Percentiles rank a stretch among this genome's conserved stretches.
phyloP scores from a whole-genome alignment of 768 basidiomycete species.

The Leccinum truebloodii region DNA sequence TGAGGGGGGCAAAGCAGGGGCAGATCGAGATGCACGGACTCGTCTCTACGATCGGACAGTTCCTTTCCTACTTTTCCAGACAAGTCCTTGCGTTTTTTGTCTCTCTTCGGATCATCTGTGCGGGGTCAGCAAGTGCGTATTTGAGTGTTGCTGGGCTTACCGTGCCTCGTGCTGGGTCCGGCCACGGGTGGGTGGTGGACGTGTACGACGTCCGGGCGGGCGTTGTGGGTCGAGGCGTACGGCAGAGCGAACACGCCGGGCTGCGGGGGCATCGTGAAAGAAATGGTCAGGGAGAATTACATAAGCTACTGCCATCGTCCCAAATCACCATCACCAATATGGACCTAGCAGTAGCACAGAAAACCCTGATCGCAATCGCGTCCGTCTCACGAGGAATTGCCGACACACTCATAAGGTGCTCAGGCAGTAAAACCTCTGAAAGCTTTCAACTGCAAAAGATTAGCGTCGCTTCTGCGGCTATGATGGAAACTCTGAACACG shows the following conservation, averaged over 20 bases:
- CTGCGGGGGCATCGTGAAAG: conserved; percentile 59
- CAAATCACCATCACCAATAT: too few relatives aligned
- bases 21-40: conserved; percentile 46
- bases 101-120: conserved; percentile 54
- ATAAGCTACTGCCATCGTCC: too few relatives aligned
- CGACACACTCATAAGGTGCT: not conserved
- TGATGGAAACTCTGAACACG: conserved; percentile 10
- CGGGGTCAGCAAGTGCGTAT: conserved; percentile 33
- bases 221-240: conserved; percentile 50
- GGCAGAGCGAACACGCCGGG: conserved; percentile 68
- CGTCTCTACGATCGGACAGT: conserved; percentile 71
- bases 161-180: conserved; percentile 47
- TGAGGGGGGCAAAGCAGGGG: conserved; percentile 15
- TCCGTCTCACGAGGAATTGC: conserved; percentile 4
- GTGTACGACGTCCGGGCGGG: conserved; percentile 38
- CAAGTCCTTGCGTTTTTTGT: conserved; percentile 68
- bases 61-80: conserved; percentile 74
- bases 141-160: too few relatives aligned
- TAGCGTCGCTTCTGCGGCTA: conserved; percentile 3
- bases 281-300: not conserved
- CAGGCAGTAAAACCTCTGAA: conserved; percentile 3
- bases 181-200: conserved; percentile 42
- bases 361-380: conserved; percentile 2
- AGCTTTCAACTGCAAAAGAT: conserved; percentile 4
- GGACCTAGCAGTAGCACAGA: too few relatives aligned